Base-by-base conservation (phyloP, 331 rosid genomes). In the Ulmus americana region DNA sequence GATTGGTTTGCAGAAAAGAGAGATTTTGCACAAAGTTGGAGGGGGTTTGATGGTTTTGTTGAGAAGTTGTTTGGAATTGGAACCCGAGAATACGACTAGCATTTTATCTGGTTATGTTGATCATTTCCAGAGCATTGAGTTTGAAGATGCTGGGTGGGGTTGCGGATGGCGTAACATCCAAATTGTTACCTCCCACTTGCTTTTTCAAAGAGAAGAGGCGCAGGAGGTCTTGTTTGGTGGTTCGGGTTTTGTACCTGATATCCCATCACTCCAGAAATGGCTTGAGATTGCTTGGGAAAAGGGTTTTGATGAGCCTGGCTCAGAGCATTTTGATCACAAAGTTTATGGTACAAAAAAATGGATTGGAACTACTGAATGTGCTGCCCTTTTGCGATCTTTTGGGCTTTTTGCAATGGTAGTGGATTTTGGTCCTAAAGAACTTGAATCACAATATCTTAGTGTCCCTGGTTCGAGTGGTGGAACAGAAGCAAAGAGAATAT, bases 141-240 rank as follows among this genome's bases (percentile, higher is more conserved):
- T 79, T 0, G 80, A 84, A 78, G 96, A 91, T 76, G 68, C 63
- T 39, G 95, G 96, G 59, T 91, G 96, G 97, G 87, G 96, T 40
- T 91, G 97, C 67, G 95, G 96, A 28, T 91, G 96, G 95, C 88
- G 89, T 45, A 88, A 91, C 74, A 81, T 88, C 63, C 95, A 91
- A 76, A 88, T 84, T 88, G 86, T 88, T 59, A 59, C 78, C 65
- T 88, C 96, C 48, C 90, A 88, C 82, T 78, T 88, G 80, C 78
- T 88, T 65, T 70, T 55, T 44, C 84, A 63, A 55, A 84, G 90
- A 65, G 71, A 63, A 49, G 88, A 86, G 76, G 81, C 88, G 7
- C 73, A 74, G 68, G 74, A 81, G n/a, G 80, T 71, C 72, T 79
- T 91, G 81, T 88, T 86, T 73, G 83, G 91, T 22, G 90, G 95